Percentiles rank a stretch among this genome's conserved stretches.
Evolutionary conservation across 805 yeast species (phyloP).

Genomic region (Saturnispora diversa): DNA sequence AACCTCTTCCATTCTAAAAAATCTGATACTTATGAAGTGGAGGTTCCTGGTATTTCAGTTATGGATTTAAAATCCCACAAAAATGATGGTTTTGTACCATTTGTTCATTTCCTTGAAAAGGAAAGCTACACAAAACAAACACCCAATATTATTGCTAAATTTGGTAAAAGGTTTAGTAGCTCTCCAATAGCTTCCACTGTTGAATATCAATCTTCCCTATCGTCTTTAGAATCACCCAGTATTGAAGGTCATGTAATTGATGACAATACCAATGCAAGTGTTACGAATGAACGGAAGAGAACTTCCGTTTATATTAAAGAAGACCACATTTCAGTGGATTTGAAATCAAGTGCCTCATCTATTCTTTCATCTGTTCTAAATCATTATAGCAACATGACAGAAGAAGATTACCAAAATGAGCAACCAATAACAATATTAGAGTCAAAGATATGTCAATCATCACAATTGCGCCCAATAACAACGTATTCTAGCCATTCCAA

Average conservation of each 20-base stretch:
- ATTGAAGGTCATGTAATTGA: not conserved
- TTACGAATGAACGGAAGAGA: not conserved
- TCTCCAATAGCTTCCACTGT: not conserved
- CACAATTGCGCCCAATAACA: no score
- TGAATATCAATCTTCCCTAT: not conserved
- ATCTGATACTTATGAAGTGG: not conserved
- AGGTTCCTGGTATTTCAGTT: not conserved
- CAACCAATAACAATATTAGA: not conserved
- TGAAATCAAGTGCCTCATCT: conserved; percentile 3
- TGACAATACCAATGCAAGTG: not conserved
- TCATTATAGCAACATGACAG: not conserved
- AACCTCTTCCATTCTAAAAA: not conserved
- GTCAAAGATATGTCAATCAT: no score
- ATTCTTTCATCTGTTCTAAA: conserved; percentile 5
- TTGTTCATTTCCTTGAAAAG: no score
- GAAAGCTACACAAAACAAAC: no score
- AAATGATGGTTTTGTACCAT: not conserved
- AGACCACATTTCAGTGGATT: conserved; percentile 6
- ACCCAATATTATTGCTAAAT: not conserved
- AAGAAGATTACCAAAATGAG: not conserved
- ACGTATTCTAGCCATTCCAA: not conserved
- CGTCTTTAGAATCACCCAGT: not conserved
- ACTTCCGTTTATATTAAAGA: not conserved
- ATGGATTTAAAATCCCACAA: not conserved
- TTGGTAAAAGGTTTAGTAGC: not conserved